Percentiles rank a stretch among this genome's conserved stretches.
phyloP scores from a whole-genome alignment of 1,139 yeast genomes.

The Arxiozyma slooffiae region DNA sequence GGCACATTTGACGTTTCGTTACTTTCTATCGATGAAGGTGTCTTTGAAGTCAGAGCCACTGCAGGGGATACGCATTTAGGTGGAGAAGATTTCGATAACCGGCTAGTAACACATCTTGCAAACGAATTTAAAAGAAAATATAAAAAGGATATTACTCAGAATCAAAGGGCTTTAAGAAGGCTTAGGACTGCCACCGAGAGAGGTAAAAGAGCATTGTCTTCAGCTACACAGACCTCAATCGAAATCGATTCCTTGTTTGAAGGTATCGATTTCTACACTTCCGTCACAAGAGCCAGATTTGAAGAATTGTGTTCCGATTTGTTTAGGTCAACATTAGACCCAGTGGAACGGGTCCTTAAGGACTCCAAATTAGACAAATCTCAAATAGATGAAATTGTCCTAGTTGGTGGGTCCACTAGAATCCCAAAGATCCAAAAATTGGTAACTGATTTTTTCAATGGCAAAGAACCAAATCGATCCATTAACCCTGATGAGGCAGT shows the following conservation, averaged over 20 bases:
- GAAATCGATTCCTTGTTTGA: constrained; percentile 75
- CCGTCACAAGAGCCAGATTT: constrained; percentile 80
- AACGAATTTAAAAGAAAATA: constrained; percentile 75
- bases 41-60: constrained; percentile 92
- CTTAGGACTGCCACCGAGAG: constrained; percentile 85
- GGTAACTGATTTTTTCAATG: constrained; percentile 77
- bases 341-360: constrained; percentile 64
- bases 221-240: constrained; percentile 73
- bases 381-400: constrained; percentile 71
- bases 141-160: constrained; percentile 58
- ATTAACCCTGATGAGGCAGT: constrained; percentile 73
- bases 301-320: constrained; percentile 76
- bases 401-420: constrained; percentile 90
- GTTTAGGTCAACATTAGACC: constrained; percentile 73
- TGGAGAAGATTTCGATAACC: constrained; percentile 87
- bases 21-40: constrained; percentile 88
- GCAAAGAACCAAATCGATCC: constrained; percentile 79
- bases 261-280: constrained; percentile 72
- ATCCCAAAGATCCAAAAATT: constrained; percentile 84
- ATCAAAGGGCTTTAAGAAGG: constrained; percentile 77
- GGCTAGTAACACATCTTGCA: constrained; percentile 64
- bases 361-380: constrained; percentile 52
- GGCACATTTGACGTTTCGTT: constrained; percentile 97
- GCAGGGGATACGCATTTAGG: constrained; percentile 99
- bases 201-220: constrained; percentile 78